phyloP scores from a whole-genome alignment of 805 yeast genomes.

The Saccharomyces paradoxus region DNA sequence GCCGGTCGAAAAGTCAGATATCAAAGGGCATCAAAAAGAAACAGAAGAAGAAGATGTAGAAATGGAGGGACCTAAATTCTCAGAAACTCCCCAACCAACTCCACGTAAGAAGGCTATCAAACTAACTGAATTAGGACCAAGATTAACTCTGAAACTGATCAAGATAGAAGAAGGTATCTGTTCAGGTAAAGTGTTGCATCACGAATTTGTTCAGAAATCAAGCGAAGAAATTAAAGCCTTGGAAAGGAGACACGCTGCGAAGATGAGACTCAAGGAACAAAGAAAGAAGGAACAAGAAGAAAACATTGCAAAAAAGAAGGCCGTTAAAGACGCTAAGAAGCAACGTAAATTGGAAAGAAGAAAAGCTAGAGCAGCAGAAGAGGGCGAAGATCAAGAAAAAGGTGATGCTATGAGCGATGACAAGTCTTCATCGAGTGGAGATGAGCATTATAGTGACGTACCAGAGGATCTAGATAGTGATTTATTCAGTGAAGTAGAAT shows the following conservation, averaged over 20 bases:
- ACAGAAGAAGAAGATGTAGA: conserved; percentile 14
- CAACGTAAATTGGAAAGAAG: conserved; percentile 55
- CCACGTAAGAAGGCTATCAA: conserved; percentile 75
- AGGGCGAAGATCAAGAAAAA: conserved; percentile 17
- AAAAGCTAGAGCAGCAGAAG: conserved; percentile 28
- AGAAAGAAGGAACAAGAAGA: conserved; percentile 74
- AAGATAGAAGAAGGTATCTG: conserved; percentile 93
- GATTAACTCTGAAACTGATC: conserved; percentile 63
- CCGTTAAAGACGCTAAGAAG: conserved; percentile 63
- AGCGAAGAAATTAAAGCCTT: conserved; percentile 49
- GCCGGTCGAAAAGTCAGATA: conserved; percentile 15
- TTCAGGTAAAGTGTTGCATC: conserved; percentile 80
- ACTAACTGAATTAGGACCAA: conserved; percentile 87
- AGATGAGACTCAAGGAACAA: conserved; percentile 53
- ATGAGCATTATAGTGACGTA: conserved; percentile 33
- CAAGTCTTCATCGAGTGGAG: conserved; percentile 19
- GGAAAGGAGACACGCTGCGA: conserved; percentile 59
- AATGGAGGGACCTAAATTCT: conserved; percentile 19
- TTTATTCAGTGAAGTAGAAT: conserved; percentile 38
- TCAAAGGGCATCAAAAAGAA: conserved; percentile 16
- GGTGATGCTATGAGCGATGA: conserved; percentile 23
- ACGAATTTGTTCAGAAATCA: conserved; percentile 58
- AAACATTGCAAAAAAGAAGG: conserved; percentile 67
- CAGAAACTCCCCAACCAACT: conserved; percentile 6
- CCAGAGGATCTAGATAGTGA: conserved; percentile 43